phyloP scores from a whole-genome alignment of 2,329 filamentous ascomycete species.

The Hypocreales sp. region DNA sequence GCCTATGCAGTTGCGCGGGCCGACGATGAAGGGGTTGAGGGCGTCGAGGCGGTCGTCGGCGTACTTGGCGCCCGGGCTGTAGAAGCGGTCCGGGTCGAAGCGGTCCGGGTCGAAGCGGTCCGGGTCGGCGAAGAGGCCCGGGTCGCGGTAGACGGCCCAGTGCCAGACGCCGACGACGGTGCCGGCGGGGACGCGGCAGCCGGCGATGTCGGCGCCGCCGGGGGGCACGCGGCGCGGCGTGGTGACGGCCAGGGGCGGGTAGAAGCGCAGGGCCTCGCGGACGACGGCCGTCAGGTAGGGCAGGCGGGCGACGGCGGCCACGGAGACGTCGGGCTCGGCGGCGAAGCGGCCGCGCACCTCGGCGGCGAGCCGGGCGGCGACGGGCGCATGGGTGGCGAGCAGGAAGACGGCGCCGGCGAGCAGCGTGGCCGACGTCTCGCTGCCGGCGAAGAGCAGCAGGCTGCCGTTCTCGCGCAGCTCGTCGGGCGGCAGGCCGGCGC shows the following conservation, averaged over 20 bases:
- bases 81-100: no score
- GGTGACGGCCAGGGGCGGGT: constrained; percentile 10
- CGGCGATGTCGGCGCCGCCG: not conserved
- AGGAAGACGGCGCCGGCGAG: no score
- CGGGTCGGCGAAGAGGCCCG: constrained; percentile 25
- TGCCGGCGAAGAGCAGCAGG: no score
- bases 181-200: not conserved
- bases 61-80: constrained; percentile 12
- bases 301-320: constrained; percentile 4
- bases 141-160: constrained; percentile 16
- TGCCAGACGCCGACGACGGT: not conserved
- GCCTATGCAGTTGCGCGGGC: constrained; percentile 33
- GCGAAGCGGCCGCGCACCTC: constrained; percentile 12
- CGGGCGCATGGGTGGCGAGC: no score
- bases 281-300: constrained; percentile 18
- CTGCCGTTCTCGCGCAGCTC: no score
- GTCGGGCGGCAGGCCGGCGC: no score
- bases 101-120: constrained; percentile 28
- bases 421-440: no score
- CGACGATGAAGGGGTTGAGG: constrained; percentile 29
- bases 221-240: constrained; percentile 3
- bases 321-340: constrained; percentile 2
- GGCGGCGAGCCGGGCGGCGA: no score
- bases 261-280: constrained; percentile 24
- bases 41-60: constrained; percentile 22